phyloP scores from a whole-genome alignment of 2,329 filamentous ascomycete species.

The Aspergillus niger region DNA sequence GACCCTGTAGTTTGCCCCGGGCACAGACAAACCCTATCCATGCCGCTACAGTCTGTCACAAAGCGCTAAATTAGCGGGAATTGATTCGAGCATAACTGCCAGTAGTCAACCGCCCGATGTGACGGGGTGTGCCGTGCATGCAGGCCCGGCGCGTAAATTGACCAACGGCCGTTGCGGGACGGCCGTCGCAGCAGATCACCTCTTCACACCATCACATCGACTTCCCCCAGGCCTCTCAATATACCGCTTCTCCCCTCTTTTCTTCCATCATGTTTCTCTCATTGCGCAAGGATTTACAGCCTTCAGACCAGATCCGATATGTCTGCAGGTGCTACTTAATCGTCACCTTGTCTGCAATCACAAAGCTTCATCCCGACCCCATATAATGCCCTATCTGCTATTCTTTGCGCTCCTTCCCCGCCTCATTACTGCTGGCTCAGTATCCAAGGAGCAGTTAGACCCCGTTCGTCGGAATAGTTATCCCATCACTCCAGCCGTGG shows the following conservation, averaged over 20 bases:
- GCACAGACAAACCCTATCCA: not conserved
- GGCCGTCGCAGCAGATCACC: conserved; percentile 2
- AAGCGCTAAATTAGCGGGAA: not conserved
- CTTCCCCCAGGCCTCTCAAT: conserved; percentile 22
- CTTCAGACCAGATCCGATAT: conserved; percentile 23
- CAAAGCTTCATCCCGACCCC: not conserved
- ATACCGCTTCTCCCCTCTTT: conserved; percentile 21
- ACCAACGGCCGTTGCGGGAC: conserved; percentile 27
- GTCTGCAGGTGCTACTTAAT: conserved; percentile 27
- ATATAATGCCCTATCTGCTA: conserved; percentile 17
- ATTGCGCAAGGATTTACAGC: conserved; percentile 32
- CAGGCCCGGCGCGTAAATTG: conserved; percentile 31
- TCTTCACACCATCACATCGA: conserved; percentile 32
- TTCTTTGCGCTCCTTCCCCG: conserved; percentile 12
- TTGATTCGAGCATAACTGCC: not conserved
- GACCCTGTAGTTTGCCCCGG: not conserved
- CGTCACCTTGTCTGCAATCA: conserved; percentile 14
- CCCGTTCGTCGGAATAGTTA: conserved; percentile 9
- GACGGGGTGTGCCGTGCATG: conserved; percentile 13
- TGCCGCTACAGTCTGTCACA: not conserved
- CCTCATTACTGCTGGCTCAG: conserved; percentile 18
- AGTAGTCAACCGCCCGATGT: conserved; percentile 13
- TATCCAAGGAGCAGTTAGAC: conserved; percentile 12
- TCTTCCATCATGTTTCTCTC: conserved; percentile 23
- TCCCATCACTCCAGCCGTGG: conserved; percentile 46